phyloP scores from a whole-genome alignment of 805 yeast species.

The Yamadazyma tumulicola region DNA sequence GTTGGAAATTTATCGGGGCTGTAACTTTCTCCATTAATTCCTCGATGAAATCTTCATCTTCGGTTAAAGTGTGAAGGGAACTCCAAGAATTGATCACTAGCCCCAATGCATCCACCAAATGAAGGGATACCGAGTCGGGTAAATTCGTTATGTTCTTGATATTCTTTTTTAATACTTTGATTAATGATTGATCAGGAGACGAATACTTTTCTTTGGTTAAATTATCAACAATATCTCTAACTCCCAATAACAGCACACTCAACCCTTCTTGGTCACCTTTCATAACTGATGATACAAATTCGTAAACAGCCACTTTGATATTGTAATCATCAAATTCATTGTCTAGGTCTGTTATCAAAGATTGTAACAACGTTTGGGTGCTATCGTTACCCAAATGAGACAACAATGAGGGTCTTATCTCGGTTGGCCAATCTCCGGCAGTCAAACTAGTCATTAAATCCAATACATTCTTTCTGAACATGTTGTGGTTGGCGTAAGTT shows the following conservation, averaged over 20 bases:
- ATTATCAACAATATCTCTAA: constrained; percentile 47
- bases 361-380: constrained; percentile 56
- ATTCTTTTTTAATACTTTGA: constrained; percentile 53
- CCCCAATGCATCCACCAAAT: constrained; percentile 68
- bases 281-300: constrained; percentile 64
- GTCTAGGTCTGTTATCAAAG: constrained; percentile 58
- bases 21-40: constrained; percentile 37
- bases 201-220: constrained; percentile 12
- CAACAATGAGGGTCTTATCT: constrained; percentile 69
- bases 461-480: constrained; percentile 50
- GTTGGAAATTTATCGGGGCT: constrained; percentile 6
- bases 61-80: constrained; percentile 18
- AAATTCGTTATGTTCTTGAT: constrained; percentile 49
- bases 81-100: constrained; percentile 74
- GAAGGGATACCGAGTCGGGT: constrained; percentile 63
- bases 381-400: constrained; percentile 73
- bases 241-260: constrained; percentile 65
- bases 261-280: constrained; percentile 75
- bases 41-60: constrained; percentile 45
- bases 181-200: constrained; percentile 35
- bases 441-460: constrained; percentile 57
- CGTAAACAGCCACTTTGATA: constrained; percentile 55
- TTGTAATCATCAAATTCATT: constrained; percentile 50
- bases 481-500: constrained; percentile 49
- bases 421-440: constrained; percentile 51